Evolutionary conservation across 805 yeast genomes (phyloP), one percentile per base, ranked within the genome.

Genomic region (Cyberlindnera meyerae): DNA sequence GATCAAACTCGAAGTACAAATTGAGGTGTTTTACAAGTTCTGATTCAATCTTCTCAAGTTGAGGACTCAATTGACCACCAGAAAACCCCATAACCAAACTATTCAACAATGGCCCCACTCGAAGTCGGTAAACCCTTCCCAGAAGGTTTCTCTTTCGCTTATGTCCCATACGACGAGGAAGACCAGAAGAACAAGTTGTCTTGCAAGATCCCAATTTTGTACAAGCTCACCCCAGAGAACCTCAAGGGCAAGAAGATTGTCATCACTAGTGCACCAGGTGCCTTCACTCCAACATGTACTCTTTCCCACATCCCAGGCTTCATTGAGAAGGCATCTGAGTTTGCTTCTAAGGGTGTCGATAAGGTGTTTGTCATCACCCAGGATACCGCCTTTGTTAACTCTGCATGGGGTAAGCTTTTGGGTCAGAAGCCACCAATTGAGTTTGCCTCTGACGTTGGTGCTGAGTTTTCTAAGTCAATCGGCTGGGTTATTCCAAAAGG

Each of bases 221-320:
- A 40, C 48, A 48, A 52, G 28, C 32, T 54, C 9, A 39, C 54
- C 12, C 49, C 40, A 24, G 58, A 52, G 32, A 51, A 48, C 43
- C 31, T 52, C 11, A 48, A 48, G 26, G 55, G 54, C 13, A 52
- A 54, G 39, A 51, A 50, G 37, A 75, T 80, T 22, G 76, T 83
- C 29, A 65, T 84, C 49, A 85, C 86, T 22, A 71, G 82, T 41
- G 88, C 84, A 24, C 93, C 94, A 44, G 94, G 89, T 44, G 93
- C 95, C 9, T 85, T 83, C 70, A 83, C 95, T 18, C 94, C 90
- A 39, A 77, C 90, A 7, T 83, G 93, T 61, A 70, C 83, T 33
- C 75, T 71, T 34, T 68, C 73, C 50, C 93, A 82, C 61, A 71
- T 82, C 42, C 90, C 90, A 39, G 84, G 79, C 17, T 81, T 64